Base-by-base conservation (phyloP, 192 early-diverging fungal species). In the Coemansia sp. region DNA sequence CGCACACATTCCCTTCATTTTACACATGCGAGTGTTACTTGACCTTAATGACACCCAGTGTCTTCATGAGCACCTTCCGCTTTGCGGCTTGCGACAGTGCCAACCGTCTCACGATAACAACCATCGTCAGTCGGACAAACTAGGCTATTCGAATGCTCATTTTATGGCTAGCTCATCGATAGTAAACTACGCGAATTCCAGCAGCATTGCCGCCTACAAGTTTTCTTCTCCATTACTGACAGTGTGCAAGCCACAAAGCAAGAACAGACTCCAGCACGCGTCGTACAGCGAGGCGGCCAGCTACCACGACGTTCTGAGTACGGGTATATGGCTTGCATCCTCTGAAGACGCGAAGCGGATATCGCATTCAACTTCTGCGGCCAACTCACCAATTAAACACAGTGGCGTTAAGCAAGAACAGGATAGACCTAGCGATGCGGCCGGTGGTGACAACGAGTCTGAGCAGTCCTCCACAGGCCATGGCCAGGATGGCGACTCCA, bases 261-360 rank as follows among this genome's bases (percentile, higher is more conserved):
- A 29, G 7, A 29, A 29, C 51, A 55, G 51, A 15, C 51, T 25
- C 2, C 51, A 8, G 11, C 51, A 27, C 27, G 51, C 51, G 12
- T 31, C 51, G 25, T 58, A 14, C 51, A n/a, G 23, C 23, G 45
- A 21, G 31, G 53, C 53, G 2, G 14, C 27, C 29, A 57, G 53
- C 53, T 57, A 57, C 15, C 32, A 57, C 53, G 53, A 57, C 31
- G 53, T 57, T 5, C 53, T 57, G 14, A 57, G 53, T 15, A 57
- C 29, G 5, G 53, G 53, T 6, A 57, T 57, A 32, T 29, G 53
- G 53, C 27, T 53, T 14, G 50, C 2, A 14, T 25, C 23, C 1
- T 12, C 50, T 9, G 9, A 25, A 29, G 50, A 53, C 4, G 21
- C 9, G 25, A 53, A 12, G 50, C 50, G 25, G 50, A n/a, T 14